Conservation (phyloP, 1,284 basidiomycete genomes). For the Cutaneotrichosporon curvatum region DNA sequence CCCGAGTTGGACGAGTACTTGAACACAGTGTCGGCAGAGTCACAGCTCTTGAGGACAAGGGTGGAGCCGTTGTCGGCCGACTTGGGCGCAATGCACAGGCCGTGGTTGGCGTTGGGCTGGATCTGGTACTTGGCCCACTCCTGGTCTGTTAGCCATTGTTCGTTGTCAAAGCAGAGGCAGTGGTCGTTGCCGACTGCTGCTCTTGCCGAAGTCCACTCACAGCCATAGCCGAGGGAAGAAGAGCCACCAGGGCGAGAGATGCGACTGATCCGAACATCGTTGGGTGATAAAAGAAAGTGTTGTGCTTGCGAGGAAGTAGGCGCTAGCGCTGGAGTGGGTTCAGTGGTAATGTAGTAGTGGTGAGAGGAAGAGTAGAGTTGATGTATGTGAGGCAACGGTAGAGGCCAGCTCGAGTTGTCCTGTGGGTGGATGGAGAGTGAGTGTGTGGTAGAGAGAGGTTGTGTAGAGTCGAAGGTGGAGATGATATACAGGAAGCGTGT, state of each 20-base stretch:
- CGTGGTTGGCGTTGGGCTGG: conserved; percentile 25
- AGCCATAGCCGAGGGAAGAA: conserved; percentile 13
- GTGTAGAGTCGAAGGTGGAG: no score
- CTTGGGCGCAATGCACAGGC: conserved; percentile 33
- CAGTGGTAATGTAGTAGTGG: no score
- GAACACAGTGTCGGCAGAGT: conserved; percentile 10
- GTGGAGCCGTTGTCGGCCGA: conserved; percentile 22
- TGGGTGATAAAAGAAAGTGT: conserved; percentile 1
- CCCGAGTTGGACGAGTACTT: conserved; percentile 25
- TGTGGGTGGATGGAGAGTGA: no score
- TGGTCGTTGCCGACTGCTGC: not conserved
- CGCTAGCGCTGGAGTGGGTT: no score
- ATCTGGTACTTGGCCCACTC: conserved; percentile 13
- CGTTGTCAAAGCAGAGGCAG: not conserved
- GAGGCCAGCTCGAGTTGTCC: no score
- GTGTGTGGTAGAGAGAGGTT: no score
- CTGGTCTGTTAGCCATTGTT: conserved; percentile 1
- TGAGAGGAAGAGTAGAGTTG: no score
- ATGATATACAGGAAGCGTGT: no score
- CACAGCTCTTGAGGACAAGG: conserved; percentile 30
- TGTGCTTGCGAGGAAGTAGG: not conserved
- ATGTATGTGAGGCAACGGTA: no score
- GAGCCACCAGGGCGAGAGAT: conserved; percentile 11
- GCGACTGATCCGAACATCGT: conserved; percentile 8
- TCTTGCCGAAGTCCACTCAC: no score